These are phyloP conservation scores for Sarocladiaceae sp. DNA, from an alignment of 2,329 filamentous ascomycete genomes.

Conservation along the genomic window DNA sequence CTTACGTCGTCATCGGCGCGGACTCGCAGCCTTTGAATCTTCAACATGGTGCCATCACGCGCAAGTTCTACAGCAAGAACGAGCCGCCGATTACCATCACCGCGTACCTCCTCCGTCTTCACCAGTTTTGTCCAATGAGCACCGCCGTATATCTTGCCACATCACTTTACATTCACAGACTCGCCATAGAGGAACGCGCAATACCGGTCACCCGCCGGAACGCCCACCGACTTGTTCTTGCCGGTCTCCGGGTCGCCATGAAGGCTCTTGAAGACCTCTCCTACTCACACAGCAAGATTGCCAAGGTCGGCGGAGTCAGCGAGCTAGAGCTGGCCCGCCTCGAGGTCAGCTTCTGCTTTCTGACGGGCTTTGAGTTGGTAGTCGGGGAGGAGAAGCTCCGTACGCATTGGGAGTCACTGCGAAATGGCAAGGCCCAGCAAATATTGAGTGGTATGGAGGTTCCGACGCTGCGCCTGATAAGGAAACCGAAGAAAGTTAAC, in stretches of 20 bases:
- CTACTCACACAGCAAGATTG: constrained; percentile 77
- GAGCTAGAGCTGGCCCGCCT: constrained; percentile 74
- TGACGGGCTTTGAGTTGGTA: constrained; percentile 78
- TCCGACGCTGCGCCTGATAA: constrained; percentile 1
- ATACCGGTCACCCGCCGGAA: constrained; percentile 79
- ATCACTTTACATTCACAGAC: constrained; percentile 76
- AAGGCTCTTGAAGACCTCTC: constrained; percentile 92
- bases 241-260: constrained; percentile 79
- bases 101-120: constrained; percentile 80
- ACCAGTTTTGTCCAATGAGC: constrained; percentile 88
- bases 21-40: constrained; percentile 67
- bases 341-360: constrained; percentile 84
- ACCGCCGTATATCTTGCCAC: constrained; percentile 89
- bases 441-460: constrained; percentile 8
- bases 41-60: constrained; percentile 79
- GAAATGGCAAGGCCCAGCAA: constrained; percentile 16
- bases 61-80: constrained; percentile 88
- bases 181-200: constrained; percentile 69
- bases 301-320: constrained; percentile 82
- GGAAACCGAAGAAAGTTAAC: constrained; percentile 5
- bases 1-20: constrained; percentile 58
- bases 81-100: constrained; percentile 76
- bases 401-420: constrained; percentile 27
- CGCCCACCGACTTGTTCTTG: constrained; percentile 78
- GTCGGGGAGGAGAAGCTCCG: constrained; percentile 28